Conservation (phyloP, 139 green algal genomes). For the Chlorokybus atmophyticus region DNA sequence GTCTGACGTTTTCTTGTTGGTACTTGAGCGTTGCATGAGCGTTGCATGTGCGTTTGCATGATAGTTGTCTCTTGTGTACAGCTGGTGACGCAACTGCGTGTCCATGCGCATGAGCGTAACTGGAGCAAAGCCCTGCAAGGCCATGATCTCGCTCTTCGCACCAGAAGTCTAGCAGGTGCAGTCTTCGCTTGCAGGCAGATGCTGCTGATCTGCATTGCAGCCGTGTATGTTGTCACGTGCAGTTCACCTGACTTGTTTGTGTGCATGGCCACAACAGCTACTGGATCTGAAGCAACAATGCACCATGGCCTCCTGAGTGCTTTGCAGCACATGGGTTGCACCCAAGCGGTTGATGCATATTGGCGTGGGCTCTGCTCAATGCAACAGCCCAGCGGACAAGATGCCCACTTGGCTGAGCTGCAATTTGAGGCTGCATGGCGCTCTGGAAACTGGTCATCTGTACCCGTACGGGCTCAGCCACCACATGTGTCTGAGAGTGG, state of each 20-base stretch:
- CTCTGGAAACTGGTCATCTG: constrained; percentile 1
- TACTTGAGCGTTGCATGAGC: background rate
- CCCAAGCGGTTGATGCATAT: constrained; percentile 27
- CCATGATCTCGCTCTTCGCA: constrained; percentile 40
- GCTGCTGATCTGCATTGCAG: too few relatives aligned
- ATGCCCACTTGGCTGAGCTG: constrained; percentile 21
- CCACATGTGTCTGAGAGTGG: too few relatives aligned
- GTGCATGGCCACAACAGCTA: too few relatives aligned
- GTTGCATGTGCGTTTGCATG: background rate
- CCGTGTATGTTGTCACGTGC: too few relatives aligned
- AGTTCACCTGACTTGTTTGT: too few relatives aligned
- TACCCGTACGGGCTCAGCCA: background rate
- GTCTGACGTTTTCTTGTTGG: background rate
- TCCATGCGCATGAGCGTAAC: constrained; percentile 46
- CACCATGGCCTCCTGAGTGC: constrained; percentile 21
- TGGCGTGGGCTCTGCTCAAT: constrained; percentile 9
- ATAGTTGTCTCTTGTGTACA: too few relatives aligned
- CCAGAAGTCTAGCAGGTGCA: too few relatives aligned
- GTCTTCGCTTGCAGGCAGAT: too few relatives aligned
- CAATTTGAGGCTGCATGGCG: constrained; percentile 24
- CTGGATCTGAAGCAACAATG: too few relatives aligned
- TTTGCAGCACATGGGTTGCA: constrained; percentile 42
- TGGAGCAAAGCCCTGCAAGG: constrained; percentile 40
- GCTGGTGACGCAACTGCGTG: constrained; percentile 32
- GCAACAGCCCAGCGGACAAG: background rate